Evolutionary conservation across 495 filamentous ascomycete genomes (phyloP).

Genomic region (Annulohypoxylon stygium): DNA sequence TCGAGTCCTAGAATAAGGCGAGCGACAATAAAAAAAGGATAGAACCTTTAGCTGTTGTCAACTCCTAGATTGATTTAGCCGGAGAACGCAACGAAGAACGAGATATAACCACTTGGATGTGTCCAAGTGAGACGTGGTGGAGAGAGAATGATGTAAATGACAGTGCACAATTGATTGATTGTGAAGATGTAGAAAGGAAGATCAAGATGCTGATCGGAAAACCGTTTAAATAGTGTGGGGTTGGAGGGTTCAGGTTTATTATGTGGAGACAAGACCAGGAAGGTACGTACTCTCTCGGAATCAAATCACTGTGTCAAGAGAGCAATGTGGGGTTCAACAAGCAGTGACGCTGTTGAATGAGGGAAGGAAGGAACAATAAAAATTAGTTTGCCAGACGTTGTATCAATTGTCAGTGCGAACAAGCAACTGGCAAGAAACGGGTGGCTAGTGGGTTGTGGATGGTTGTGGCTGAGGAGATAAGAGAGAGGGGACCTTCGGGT

Average conservation of each 20-base stretch:
- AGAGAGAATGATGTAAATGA: not conserved
- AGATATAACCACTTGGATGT: constrained; percentile 24
- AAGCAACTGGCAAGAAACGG: constrained; percentile 51
- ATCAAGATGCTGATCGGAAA: constrained; percentile 40
- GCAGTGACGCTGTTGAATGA: constrained; percentile 32
- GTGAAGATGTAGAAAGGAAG: constrained; percentile 40
- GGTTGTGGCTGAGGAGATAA: constrained; percentile 53
- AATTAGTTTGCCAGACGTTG: constrained; percentile 41
- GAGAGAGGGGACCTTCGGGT: constrained; percentile 60
- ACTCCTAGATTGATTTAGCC: constrained; percentile 36
- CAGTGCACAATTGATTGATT: not conserved
- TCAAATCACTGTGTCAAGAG: constrained; percentile 32
- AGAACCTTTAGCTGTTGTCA: constrained; percentile 36
- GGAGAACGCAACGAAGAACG: constrained; percentile 29
- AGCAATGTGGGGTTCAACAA: constrained; percentile 36
- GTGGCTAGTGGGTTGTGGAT: constrained; percentile 49
- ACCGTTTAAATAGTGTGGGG: constrained; percentile 23
- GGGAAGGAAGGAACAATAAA: constrained; percentile 36
- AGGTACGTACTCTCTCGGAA: constrained; percentile 46
- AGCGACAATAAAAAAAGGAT: constrained; percentile 45
- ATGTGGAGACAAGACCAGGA: constrained; percentile 3
- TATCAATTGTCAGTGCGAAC: constrained; percentile 51
- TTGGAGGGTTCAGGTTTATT: constrained; percentile 21
- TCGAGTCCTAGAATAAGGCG: constrained; percentile 47
- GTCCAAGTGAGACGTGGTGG: constrained; percentile 24